Conservation (phyloP, 2,329 filamentous ascomycete genomes). For the Aaosphaeria arxii region DNA sequence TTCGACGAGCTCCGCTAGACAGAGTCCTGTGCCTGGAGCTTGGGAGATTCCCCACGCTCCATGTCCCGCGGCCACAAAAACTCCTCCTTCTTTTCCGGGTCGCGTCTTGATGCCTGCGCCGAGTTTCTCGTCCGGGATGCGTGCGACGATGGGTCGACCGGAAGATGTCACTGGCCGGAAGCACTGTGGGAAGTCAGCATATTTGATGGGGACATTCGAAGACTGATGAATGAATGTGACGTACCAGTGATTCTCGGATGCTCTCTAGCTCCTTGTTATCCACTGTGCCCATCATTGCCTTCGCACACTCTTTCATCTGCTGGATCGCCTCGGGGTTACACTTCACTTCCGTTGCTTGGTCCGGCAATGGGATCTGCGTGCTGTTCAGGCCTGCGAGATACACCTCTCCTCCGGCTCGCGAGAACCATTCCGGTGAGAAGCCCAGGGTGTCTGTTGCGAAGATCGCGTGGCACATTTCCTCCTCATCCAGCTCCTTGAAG, state of each 20-base stretch:
- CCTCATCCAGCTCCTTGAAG: constrained; percentile 48
- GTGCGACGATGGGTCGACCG: constrained; percentile 62
- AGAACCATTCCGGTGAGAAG: constrained; percentile 71
- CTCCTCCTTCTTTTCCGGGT: constrained; percentile 53
- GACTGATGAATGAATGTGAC: constrained; percentile 3
- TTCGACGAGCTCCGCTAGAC: constrained; percentile 68
- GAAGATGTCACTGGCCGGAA: constrained; percentile 67
- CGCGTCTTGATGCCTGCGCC: constrained; percentile 48
- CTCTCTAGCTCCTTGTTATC: constrained; percentile 57
- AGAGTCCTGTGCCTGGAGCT: constrained; percentile 64
- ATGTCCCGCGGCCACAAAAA: constrained; percentile 70
- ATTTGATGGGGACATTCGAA: background rate
- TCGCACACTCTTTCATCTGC: constrained; percentile 50
- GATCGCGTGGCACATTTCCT: constrained; percentile 60
- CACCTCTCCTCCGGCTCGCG: constrained; percentile 63
- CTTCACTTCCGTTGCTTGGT: constrained; percentile 49
- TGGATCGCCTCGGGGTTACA: constrained; percentile 49
- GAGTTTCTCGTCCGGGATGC: constrained; percentile 56
- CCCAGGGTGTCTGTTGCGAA: constrained; percentile 59
- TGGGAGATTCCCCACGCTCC: constrained; percentile 67
- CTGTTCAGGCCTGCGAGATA: constrained; percentile 74
- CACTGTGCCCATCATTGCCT: constrained; percentile 45
- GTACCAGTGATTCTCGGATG: constrained; percentile 57
- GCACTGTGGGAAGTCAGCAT: constrained; percentile 43
- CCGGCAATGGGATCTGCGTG: constrained; percentile 58